phyloP scores from a whole-genome alignment of 2,329 filamentous ascomycete genomes.

The Claviceps cyperi region DNA sequence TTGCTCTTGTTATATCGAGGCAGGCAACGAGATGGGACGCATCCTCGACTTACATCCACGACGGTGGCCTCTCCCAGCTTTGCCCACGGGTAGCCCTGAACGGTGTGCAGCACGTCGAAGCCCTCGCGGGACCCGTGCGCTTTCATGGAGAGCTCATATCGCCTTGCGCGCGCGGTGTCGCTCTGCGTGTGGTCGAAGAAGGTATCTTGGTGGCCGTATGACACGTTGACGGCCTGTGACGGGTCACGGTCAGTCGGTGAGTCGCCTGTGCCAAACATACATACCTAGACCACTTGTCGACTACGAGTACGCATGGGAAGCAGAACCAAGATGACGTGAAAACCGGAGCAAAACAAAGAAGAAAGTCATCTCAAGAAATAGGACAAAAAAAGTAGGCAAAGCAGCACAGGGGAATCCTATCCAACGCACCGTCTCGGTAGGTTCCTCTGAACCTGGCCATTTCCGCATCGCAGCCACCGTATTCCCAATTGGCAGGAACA shows the following conservation, averaged over 20 bases:
- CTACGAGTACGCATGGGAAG: no score
- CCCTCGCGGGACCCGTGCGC: slow-evolving; percentile 13
- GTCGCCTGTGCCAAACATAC: no score
- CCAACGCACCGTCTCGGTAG: slow-evolving; percentile 15
- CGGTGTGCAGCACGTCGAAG: slow-evolving; percentile 10
- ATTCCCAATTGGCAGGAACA: slow-evolving; percentile 16
- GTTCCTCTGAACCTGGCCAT: slow-evolving; percentile 22
- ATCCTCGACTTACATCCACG: slow-evolving; percentile 12
- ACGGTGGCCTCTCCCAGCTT: slow-evolving; percentile 12
- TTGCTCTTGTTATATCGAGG: no score
- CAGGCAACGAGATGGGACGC: no score
- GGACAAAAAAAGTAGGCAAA: background rate
- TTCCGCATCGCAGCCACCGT: slow-evolving; percentile 19
- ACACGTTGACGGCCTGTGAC: slow-evolving; percentile 14
- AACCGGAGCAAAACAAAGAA: background rate
- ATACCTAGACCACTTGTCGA: background rate
- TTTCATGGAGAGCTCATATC: slow-evolving; percentile 20
- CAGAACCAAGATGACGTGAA: background rate
- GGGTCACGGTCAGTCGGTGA: background rate
- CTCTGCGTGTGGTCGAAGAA: slow-evolving; percentile 17
- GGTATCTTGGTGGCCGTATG: slow-evolving; percentile 11
- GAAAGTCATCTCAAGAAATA: background rate
- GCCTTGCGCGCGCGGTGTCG: slow-evolving; percentile 12
- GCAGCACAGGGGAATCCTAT: no score
- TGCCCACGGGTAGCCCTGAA: slow-evolving; percentile 12